Conservation (phyloP, 768 basidiomycete genomes). For the Fomitopsis serialis region DNA sequence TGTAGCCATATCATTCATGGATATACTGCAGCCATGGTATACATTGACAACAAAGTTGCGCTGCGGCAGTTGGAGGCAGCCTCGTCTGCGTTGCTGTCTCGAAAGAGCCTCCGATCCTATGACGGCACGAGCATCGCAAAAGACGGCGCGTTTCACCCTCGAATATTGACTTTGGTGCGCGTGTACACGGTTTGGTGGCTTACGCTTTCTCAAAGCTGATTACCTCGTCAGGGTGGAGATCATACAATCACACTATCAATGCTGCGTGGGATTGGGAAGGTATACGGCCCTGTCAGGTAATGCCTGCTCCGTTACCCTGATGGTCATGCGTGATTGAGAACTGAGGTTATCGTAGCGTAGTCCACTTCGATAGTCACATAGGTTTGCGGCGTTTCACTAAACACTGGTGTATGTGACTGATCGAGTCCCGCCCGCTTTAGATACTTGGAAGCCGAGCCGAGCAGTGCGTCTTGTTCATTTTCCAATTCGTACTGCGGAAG, state of each 20-base stretch:
- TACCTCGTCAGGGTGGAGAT: conserved; percentile 54
- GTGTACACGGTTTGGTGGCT: neutral
- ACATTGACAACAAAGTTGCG: conserved; percentile 56
- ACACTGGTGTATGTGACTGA: conserved; percentile 60
- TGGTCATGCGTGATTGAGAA: neutral
- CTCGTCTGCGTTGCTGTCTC: conserved; percentile 64
- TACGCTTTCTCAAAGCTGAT: no score
- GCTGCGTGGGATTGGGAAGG: conserved; percentile 63
- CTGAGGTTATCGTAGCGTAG: conserved; percentile 40
- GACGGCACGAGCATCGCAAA: conserved; percentile 45
- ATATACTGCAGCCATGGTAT: conserved; percentile 14
- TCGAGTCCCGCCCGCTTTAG: neutral
- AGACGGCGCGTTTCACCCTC: conserved; percentile 77
- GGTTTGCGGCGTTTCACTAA: conserved; percentile 72
- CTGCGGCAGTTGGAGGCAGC: conserved; percentile 71
- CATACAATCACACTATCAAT: conserved; percentile 76
- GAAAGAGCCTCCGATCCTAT: conserved; percentile 53
- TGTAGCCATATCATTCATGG: neutral
- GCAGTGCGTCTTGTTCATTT: neutral
- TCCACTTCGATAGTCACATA: conserved; percentile 85
- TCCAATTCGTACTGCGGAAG: no score
- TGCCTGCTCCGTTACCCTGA: neutral
- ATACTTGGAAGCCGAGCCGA: neutral
- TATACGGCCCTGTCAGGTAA: conserved; percentile 61
- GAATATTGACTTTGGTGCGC: conserved; percentile 59